A percentile compares a stretch with the other conserved stretches of the same genome.
These are phyloP conservation scores for Rhinocladiella similis DNA, from an alignment of 2,329 filamentous ascomycete species.

Conservation along the genomic window DNA sequence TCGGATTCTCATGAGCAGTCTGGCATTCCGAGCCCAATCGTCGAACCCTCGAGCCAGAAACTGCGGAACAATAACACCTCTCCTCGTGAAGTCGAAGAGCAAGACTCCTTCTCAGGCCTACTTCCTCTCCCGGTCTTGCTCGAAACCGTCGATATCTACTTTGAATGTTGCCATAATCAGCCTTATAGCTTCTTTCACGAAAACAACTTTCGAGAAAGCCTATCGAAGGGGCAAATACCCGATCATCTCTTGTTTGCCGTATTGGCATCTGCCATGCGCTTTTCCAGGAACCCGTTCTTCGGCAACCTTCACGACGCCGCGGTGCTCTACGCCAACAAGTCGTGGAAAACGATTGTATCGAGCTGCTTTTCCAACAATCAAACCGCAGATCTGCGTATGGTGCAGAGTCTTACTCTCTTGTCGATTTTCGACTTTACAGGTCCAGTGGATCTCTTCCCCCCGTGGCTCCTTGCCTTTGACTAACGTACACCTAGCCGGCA, in stretches of 20 bases:
- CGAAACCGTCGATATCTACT: slow-evolving; percentile 32
- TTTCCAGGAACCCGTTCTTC: slow-evolving; percentile 32
- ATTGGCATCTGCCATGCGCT: slow-evolving; percentile 36
- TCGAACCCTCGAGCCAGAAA: not conserved
- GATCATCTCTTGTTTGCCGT: slow-evolving; percentile 36
- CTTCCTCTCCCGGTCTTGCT: too few species aligned
- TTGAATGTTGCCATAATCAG: slow-evolving; percentile 38
- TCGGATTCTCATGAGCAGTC: too few species aligned
- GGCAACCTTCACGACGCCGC: slow-evolving; percentile 29
- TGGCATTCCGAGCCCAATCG: not conserved
- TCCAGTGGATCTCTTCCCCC: slow-evolving; percentile 21
- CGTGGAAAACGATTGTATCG: slow-evolving; percentile 37
- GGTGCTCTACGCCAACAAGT: slow-evolving; percentile 32
- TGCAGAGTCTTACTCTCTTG: slow-evolving; percentile 40
- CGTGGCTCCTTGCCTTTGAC: not conserved
- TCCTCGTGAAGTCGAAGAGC: not conserved
- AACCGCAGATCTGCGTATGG: slow-evolving; percentile 35
- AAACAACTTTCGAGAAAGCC: slow-evolving; percentile 33
- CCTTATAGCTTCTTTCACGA: slow-evolving; percentile 43
- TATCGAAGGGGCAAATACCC: slow-evolving; percentile 31
- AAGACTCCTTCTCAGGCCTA: slow-evolving; percentile 3
- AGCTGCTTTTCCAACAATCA: slow-evolving; percentile 34
- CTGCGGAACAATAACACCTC: not conserved
- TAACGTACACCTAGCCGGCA: slow-evolving; percentile 27
- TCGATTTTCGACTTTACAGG: slow-evolving; percentile 41